These are phyloP conservation scores for Sporothrix variecibatus DNA, from an alignment of 2,329 filamentous ascomycete species.

Conservation along the genomic window DNA sequence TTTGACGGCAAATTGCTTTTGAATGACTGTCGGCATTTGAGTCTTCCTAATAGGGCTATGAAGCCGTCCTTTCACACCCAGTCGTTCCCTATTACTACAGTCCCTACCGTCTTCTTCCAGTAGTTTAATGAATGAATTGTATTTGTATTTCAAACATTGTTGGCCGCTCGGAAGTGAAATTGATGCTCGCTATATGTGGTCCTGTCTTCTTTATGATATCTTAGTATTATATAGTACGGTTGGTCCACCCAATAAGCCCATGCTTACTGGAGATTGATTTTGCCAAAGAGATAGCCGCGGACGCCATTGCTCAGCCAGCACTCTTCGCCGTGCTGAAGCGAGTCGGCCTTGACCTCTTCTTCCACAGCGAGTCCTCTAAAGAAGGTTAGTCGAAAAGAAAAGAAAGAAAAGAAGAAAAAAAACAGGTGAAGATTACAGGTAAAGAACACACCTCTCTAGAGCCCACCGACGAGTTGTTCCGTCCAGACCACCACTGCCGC, in stretches of 20 bases:
- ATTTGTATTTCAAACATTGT: neutral
- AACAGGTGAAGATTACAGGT: neutral
- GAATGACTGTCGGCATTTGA: neutral
- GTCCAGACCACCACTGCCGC: slow-evolving; percentile 72
- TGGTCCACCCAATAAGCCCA: too few relatives aligned
- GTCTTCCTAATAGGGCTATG: neutral
- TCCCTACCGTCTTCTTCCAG: neutral
- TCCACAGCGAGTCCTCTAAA: slow-evolving; percentile 64
- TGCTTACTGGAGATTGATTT: slow-evolving; percentile 36
- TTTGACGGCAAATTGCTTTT: neutral
- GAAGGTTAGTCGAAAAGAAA: neutral
- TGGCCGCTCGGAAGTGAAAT: neutral
- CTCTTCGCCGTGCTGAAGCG: slow-evolving; percentile 70
- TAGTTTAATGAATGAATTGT: neutral
- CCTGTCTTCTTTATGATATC: neutral
- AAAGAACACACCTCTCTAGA: slow-evolving; percentile 59
- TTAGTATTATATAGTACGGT: neutral
- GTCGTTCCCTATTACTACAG: neutral
- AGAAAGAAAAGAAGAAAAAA: neutral
- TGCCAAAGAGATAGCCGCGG: slow-evolving; percentile 68
- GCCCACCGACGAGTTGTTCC: slow-evolving; percentile 84
- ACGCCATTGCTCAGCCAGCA: slow-evolving; percentile 91
- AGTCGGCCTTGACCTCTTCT: slow-evolving; percentile 58
- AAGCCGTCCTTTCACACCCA: neutral
- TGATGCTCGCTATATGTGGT: neutral